Base-by-base conservation (phyloP, 1,139 yeast genomes). In the Ogataea hybrid region DNA sequence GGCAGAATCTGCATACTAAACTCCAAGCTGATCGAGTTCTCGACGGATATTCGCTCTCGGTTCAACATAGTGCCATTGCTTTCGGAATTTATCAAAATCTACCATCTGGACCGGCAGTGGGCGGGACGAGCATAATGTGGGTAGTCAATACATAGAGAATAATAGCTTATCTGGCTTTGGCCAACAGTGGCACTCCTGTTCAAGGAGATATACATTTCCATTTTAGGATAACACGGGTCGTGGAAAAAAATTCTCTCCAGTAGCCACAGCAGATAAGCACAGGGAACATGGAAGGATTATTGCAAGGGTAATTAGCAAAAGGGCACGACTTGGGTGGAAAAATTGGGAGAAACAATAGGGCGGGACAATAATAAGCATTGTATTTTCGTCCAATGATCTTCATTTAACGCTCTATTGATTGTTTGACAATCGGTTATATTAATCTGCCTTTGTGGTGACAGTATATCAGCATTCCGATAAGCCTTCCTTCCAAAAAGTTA, bases 81-180 rank as follows among this genome's bases (percentile, higher is more conserved):
- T n/a, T 46, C 49, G 5, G 49, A 46, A 20, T 46, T 39, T 23
- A 42, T 46, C 35, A 46, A 46, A 29, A 46, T 46, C 25, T 46
- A 46, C 23, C 47, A 46, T 29, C 31, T 46, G 9, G 48, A 44
- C 25, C 37, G 43, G 11, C 32, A 34, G 17, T 40, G 40, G 40
- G 3, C 10, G 7, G 28, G 12, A 23, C 28, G 32, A 23, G 29
- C 33, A 14, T 12, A n/a, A 7, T 7, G 20, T 15, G 15, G 31
- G 31, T n/a, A 12, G 20, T 11, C 16, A 7, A 28, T 15, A 11
- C 31, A 14, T 10, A 14, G 31, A 28, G 31, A 14, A 16, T 36
- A 22, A 21, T 17, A 37, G 41, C 34, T 25, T 36, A 36, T 36
- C 39, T n/a, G 20, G 16, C 10, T 12, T 8, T 11, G 8, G 11